phyloP scores from a whole-genome alignment of 306 rosid species.

The Heteromeles arbutifolia region DNA sequence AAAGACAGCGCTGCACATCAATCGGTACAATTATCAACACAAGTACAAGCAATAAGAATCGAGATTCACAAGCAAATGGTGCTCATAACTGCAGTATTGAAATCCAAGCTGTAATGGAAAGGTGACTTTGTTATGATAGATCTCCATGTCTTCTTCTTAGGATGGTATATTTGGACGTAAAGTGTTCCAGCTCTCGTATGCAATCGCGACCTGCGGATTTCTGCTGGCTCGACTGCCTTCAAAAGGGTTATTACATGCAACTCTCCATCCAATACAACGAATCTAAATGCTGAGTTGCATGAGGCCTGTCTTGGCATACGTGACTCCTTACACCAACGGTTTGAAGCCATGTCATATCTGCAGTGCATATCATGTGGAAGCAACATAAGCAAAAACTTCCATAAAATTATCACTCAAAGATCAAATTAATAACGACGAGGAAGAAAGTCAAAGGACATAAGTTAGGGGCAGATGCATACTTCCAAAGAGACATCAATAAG shows the following conservation, averaged over 20 bases:
- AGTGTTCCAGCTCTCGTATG: conserved; percentile 48
- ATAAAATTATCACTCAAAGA: conserved; percentile 4
- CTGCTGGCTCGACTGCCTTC: conserved; percentile 25
- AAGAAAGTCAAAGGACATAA: conserved; percentile 1
- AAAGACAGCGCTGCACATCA: conserved; percentile 24
- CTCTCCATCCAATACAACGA: conserved; percentile 54
- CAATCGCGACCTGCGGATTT: conserved; percentile 43
- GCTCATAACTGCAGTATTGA: conserved; percentile 55
- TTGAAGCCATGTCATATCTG: conserved; percentile 71
- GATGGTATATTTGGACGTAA: conserved; percentile 71
- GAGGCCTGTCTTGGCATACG: conserved; percentile 52
- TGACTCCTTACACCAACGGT: conserved; percentile 61
- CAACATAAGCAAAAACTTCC: conserved; percentile 4
- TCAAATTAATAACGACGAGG: background rate
- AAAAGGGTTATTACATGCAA: conserved; percentile 49
- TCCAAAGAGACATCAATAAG: background rate
- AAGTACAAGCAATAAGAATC: conserved; percentile 10
- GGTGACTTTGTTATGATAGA: conserved; percentile 53
- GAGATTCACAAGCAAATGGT: conserved; percentile 49
- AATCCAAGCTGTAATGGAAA: conserved; percentile 44
- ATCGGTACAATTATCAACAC: conserved; percentile 12
- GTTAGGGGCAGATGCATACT: background rate
- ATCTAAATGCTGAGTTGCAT: conserved; percentile 39
- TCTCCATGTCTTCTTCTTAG: conserved; percentile 74
- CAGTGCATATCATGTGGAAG: conserved; percentile 17